Evolutionary conservation across 768 basidiomycete species (phyloP).

Genomic region (Suillus variegatus): DNA sequence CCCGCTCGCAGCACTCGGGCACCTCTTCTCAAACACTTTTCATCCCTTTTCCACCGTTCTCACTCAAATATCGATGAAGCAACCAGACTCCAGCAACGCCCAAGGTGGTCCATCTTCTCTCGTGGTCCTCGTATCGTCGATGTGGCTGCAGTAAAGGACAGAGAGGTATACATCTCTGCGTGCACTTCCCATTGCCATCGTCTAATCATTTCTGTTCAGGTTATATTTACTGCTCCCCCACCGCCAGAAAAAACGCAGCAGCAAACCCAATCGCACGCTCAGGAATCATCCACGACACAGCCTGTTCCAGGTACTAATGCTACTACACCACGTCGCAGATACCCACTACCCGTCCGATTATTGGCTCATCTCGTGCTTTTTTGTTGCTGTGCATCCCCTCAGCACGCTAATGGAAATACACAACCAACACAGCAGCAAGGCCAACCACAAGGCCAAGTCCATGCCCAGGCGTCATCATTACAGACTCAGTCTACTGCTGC

Average conservation of each 20-base stretch:
- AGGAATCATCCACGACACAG: background rate
- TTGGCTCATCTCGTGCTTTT: background rate
- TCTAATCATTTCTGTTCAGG: background rate
- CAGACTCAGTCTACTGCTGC: background rate
- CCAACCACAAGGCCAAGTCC: no score
- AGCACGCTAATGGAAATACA: no score
- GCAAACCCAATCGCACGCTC: background rate
- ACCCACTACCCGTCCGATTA: background rate
- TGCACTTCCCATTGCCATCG: background rate
- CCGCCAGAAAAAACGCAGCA: background rate
- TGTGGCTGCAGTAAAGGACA: background rate
- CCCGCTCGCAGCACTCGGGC: background rate
- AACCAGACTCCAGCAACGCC: background rate
- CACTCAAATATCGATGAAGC: background rate
- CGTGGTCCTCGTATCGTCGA: background rate
- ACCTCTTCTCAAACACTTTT: background rate
- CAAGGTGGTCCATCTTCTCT: background rate
- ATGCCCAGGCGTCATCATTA: background rate
- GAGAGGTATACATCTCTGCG: background rate
- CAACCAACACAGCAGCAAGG: no score
- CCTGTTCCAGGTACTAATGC: background rate
- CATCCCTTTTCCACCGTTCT: background rate
- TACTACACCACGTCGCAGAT: background rate
- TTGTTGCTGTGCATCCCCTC: no score
- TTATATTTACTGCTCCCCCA: background rate